Base-by-base conservation (phyloP, 2,329 filamentous ascomycete species). In the Fusarium subtropicale region DNA sequence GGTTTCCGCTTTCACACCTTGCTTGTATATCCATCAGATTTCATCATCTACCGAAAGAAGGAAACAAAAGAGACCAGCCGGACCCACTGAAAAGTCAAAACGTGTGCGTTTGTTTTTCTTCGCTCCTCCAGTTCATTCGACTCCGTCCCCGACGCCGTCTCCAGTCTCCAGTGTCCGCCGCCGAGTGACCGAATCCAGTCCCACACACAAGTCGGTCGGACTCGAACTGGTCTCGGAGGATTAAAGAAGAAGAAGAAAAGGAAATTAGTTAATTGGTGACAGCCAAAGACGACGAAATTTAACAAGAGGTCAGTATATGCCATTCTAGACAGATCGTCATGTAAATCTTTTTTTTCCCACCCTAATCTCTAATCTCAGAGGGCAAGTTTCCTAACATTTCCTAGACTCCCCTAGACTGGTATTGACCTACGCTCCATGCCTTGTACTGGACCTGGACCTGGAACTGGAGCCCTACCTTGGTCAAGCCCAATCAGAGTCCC, bases 401-500 rank as follows among this genome's bases (percentile, higher is more conserved):
- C 41, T 50, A n/a, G 42, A 45, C 26, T 45, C 33, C n/a, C 47
- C 47, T 38, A 46, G 28, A 16, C 22, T 38, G 24, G 33, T 31
- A 39, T n/a, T 22, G 33, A 39, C 20, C 20, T 22, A 22, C 56
- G 34, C 55, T 22, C 20, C 20, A 22, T 57, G 54, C 24, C 20
- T 42, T 42, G 20, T 24, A 58, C 57, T 48, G 38, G 55, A 22
- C 55, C 57, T 48, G 38, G 55, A 22, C 55, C 57, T 47, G 57
- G 55, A 68, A 67, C 55, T 55, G 64, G 61, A 74, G 69, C 71
- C 71, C 71, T 74, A 73, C 52, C 57, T 66, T 59, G 65, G 51
- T 39, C 48, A 28, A 16, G 16, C 62, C 71, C 71, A 74, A 74
- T 74, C 71, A 74, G 56, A 64, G 38, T 38, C 57, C 41, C 45